phyloP scores from a whole-genome alignment of 2,329 filamentous ascomycete species.

The Pseudocercospora pini-densiflorae region DNA sequence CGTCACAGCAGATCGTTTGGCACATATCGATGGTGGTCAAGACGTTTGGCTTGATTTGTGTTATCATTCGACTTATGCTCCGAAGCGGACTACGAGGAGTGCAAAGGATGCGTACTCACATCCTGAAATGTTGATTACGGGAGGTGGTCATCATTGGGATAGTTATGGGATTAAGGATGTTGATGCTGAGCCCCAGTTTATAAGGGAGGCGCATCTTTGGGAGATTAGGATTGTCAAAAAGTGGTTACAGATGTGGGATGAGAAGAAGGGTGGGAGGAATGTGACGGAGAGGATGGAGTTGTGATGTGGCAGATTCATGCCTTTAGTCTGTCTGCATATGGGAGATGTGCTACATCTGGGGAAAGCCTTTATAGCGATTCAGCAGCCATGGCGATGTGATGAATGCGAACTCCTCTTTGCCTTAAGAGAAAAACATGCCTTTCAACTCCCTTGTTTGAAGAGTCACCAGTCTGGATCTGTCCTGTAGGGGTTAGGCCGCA shows the following conservation, averaged over 20 bases:
- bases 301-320: too few relatives aligned
- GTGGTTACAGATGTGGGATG: slow-evolving; percentile 58
- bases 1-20: slow-evolving; percentile 53
- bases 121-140: slow-evolving; percentile 56
- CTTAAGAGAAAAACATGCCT: too few relatives aligned
- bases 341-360: too few relatives aligned
- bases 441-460: too few relatives aligned
- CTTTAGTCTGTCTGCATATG: too few relatives aligned
- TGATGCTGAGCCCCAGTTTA: slow-evolving; percentile 61
- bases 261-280: slow-evolving; percentile 10
- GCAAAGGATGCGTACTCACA: slow-evolving; percentile 46
- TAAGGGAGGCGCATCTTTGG: slow-evolving; percentile 64
- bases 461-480: too few relatives aligned
- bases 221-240: slow-evolving; percentile 66
- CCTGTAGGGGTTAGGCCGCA: too few relatives aligned
- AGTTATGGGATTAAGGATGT: slow-evolving; percentile 55
- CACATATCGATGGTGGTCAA: slow-evolving; percentile 57
- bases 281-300: background rate
- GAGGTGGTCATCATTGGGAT: slow-evolving; percentile 54
- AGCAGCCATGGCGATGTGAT: too few relatives aligned
- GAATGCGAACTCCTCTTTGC: too few relatives aligned
- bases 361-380: too few relatives aligned
- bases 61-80: slow-evolving; percentile 54
- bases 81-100: slow-evolving; percentile 27
- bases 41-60: slow-evolving; percentile 60